Conservation (phyloP, 1,284 basidiomycete species). For the Trichosporon ovoides region DNA sequence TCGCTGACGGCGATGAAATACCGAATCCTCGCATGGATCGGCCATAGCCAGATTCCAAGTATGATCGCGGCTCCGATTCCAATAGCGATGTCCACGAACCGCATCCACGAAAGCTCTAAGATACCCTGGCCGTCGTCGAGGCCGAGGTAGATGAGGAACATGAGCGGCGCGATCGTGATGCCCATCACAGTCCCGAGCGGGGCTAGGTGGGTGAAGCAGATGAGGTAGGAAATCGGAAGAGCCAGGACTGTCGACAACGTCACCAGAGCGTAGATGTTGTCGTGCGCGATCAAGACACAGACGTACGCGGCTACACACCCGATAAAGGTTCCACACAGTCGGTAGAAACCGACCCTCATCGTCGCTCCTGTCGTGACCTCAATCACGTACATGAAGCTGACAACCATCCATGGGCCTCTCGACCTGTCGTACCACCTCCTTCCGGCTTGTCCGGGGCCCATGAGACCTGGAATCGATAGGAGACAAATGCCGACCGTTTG, state of each 20-base stretch:
- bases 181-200: constrained; percentile 49
- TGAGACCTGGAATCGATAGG: constrained; percentile 48
- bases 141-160: constrained; percentile 48
- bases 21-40: constrained; percentile 46
- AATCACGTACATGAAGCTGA: constrained; percentile 50
- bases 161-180: constrained; percentile 47
- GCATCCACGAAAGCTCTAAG: constrained; percentile 38
- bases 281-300: constrained; percentile 43
- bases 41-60: constrained; percentile 44
- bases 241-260: constrained; percentile 44
- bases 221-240: constrained; percentile 46
- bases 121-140: constrained; percentile 23
- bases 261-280: constrained; percentile 49
- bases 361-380: constrained; percentile 52
- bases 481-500: constrained; percentile 48
- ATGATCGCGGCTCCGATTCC: constrained; percentile 48
- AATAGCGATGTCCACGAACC: constrained; percentile 45
- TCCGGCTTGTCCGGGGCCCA: constrained; percentile 34
- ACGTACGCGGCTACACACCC: constrained; percentile 49
- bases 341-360: constrained; percentile 48
- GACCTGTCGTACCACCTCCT: constrained; percentile 45
- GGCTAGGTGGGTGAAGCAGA: constrained; percentile 38
- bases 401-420: constrained; percentile 49
- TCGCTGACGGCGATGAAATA: constrained; percentile 44
- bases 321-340: constrained; percentile 49